These are phyloP conservation scores for Penicillium dipodomyicola DNA, from an alignment of 495 filamentous ascomycete genomes.

Conservation along the genomic window DNA sequence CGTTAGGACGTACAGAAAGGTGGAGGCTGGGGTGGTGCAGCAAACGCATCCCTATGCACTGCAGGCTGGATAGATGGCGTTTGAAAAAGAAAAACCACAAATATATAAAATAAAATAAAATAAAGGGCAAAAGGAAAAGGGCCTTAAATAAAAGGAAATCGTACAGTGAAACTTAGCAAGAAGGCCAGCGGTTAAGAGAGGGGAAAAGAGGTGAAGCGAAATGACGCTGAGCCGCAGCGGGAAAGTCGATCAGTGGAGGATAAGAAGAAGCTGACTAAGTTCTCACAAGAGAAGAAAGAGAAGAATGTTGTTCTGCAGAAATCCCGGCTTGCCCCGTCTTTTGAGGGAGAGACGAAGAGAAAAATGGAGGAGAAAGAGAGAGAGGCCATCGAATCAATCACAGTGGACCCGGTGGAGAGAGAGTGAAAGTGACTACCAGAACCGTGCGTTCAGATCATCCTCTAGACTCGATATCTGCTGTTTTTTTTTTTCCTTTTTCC, in stretches of 20 bases:
- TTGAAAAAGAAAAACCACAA: conserved; percentile 32
- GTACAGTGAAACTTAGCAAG: conserved; percentile 7
- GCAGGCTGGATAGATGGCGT: conserved; percentile 18
- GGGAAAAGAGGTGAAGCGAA: conserved; percentile 13
- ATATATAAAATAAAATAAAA: conserved; percentile 21
- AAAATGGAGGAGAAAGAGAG: conserved; percentile 8
- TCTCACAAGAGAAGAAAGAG: conserved; percentile 16
- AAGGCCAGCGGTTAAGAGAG: conserved; percentile 7
- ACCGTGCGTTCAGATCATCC: conserved; percentile 14
- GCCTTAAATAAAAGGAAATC: conserved; percentile 9
- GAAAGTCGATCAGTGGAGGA: conserved; percentile 24
- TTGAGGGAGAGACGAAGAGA: conserved; percentile 16
- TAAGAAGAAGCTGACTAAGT: conserved; percentile 23
- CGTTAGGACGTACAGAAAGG: conserved; percentile 30
- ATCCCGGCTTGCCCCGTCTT: conserved; percentile 29
- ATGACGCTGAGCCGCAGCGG: conserved; percentile 31
- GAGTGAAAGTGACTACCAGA: conserved; percentile 7
- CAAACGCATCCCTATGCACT: conserved; percentile 33
- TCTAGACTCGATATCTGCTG: conserved; percentile 7
- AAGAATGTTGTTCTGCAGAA: conserved; percentile 33
- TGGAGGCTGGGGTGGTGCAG: conserved; percentile 29
- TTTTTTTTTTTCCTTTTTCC: not conserved
- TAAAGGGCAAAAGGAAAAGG: conserved; percentile 10
- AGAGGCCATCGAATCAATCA: conserved; percentile 26
- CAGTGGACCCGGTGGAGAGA: conserved; percentile 10